Evolutionary conservation across 257 asterid species (phyloP), one percentile per base, ranked within the genome.

Genomic region (Solanum gandarillasii): DNA sequence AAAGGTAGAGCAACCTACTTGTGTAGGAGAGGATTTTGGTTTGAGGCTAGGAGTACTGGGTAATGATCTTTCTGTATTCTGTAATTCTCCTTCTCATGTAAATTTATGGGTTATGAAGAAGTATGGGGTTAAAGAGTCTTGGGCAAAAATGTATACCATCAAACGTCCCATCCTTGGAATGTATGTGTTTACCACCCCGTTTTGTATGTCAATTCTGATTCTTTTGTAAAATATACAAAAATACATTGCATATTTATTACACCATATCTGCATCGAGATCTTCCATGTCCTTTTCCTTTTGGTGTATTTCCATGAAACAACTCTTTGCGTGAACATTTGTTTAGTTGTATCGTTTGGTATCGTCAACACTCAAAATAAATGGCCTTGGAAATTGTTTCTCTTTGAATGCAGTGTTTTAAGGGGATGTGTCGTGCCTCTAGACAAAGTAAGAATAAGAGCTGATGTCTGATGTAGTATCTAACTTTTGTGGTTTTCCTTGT

Each of bases 101-200:
- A 94, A 94, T 87, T 72, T 95, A 86, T 95, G 98, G 98, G 74
- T 88, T 58, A 89, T 91, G 93, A 88, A 90, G 88, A 43, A 43
- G 55, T 12, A 46, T 46, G 55, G 55, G 55, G 55, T 46, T 46
- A 46, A 46, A 46, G 20, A 46, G 20, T 46, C 55, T 46, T 46
- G 55, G 55, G 55, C 55, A 12, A 46, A 46, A 46, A 46, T 46
- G 55, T 46, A 46, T 46, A 13, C 55, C 55, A 46, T 46, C 55
- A 46, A 12, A 46, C 55, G 55, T 46, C 55, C 55, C 55, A 46
- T 46, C 55, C 55, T 14, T 46, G 55, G 55, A 12, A 46, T 12
- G 18, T 46, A 46, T 46, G 20, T 13, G 55, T 14, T 46, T 46
- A 46, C 55, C 55, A 12, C 20, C 14, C 20, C 55, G 55, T 46